phyloP scores from a whole-genome alignment of 2,329 filamentous ascomycete genomes.

The Whalleya microplaca region DNA sequence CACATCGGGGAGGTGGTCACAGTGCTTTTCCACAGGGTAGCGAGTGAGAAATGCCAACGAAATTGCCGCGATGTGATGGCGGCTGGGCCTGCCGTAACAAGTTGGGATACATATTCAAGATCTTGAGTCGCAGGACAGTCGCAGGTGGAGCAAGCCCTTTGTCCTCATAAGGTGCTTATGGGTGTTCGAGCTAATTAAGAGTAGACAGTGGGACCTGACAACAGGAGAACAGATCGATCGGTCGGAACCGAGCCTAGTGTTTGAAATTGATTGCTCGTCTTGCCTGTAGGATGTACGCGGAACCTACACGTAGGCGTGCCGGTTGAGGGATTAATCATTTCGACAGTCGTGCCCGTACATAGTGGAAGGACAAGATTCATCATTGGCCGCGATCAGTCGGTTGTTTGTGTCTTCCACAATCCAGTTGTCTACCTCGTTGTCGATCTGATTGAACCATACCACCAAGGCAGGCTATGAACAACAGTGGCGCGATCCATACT shows the following conservation, averaged over 20 bases:
- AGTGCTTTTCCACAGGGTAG: background rate
- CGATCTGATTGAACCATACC: background rate
- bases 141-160: background rate
- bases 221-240: conserved; percentile 4
- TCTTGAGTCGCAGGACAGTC: background rate
- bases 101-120: background rate
- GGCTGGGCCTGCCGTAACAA: background rate
- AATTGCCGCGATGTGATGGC: background rate
- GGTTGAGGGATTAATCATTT: background rate
- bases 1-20: background rate
- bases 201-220: conserved; percentile 4
- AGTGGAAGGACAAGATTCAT: background rate
- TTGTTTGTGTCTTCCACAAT: background rate
- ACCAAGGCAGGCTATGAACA: background rate
- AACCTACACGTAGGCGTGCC: background rate
- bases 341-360: background rate
- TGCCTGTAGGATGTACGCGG: background rate
- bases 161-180: background rate
- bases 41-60: background rate
- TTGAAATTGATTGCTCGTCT: conserved; percentile 10
- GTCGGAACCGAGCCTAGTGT: conserved; percentile 14
- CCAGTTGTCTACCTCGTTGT: background rate
- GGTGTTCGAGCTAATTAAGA: background rate
- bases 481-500: background rate
- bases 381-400: background rate